phyloP scores from a whole-genome alignment of 768 basidiomycete genomes.

The Mycena crocata region DNA sequence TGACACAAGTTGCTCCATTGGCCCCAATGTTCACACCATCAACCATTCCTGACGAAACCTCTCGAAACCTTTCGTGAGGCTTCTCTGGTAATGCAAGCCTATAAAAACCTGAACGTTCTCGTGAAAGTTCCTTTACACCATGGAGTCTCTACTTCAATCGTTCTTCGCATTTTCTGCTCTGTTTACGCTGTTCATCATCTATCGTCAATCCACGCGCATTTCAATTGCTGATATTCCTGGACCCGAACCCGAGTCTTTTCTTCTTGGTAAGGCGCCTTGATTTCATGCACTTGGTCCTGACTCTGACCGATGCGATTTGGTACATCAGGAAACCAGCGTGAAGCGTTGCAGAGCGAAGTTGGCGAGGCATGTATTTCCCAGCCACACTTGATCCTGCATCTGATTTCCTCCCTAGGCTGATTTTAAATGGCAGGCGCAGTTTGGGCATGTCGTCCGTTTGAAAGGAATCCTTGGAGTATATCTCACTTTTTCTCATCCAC shows the following conservation, averaged over 20 bases:
- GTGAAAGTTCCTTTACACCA: not conserved
- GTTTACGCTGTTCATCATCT: conserved; percentile 39
- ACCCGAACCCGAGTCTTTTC: conserved; percentile 61
- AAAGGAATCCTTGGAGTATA: conserved; percentile 54
- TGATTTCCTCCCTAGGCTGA: conserved; percentile 48
- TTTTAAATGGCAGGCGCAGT: conserved; percentile 63
- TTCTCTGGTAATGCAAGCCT: no score
- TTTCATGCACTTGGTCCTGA: not conserved
- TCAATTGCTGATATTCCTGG: conserved; percentile 61
- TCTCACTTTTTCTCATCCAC: not conserved
- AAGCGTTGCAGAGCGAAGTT: conserved; percentile 63
- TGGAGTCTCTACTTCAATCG: conserved; percentile 4
- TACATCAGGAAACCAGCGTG: conserved; percentile 58
- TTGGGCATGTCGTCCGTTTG: conserved; percentile 62
- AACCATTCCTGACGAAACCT: not conserved
- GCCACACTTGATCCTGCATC: not conserved
- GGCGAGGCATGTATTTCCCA: conserved; percentile 39
- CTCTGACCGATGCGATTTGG: not conserved
- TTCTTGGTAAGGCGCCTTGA: conserved; percentile 52
- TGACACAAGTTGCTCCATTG: no score
- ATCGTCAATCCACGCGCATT: conserved; percentile 51
- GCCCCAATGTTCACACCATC: no score
- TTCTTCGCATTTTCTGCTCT: not conserved
- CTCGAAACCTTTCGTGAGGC: not conserved
- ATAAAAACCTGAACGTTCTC: no score